Conservation (phyloP, 2,329 filamentous ascomycete species). For the Byssothecium circinans region DNA sequence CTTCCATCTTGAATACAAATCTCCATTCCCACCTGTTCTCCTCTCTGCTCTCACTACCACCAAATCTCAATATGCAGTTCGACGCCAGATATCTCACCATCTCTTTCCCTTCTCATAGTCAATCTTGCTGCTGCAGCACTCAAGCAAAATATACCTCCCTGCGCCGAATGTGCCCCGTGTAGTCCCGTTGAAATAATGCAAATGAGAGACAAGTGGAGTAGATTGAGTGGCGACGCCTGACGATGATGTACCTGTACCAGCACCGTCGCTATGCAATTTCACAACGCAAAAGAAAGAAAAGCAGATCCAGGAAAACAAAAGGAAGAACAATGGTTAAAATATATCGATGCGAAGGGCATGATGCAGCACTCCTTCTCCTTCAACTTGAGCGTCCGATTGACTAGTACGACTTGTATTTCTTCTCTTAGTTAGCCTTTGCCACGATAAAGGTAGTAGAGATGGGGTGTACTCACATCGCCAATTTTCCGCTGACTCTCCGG, state of each 20-base stretch:
- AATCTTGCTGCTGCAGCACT: not conserved
- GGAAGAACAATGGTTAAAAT: not conserved
- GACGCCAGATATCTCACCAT: not conserved
- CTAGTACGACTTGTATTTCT: conserved; percentile 40
- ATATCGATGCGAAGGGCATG: not conserved
- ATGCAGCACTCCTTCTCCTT: not conserved
- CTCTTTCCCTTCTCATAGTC: not conserved
- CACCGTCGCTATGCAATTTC: not conserved
- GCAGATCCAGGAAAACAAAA: not conserved
- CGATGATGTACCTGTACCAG: not conserved
- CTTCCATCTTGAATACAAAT: no score
- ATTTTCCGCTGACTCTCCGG: conserved; percentile 76
- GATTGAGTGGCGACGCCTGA: not conserved
- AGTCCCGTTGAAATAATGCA: not conserved
- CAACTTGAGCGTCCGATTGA: not conserved
- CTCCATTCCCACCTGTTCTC: no score
- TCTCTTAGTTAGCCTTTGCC: not conserved
- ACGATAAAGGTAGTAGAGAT: conserved; percentile 1
- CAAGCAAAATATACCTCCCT: not conserved
- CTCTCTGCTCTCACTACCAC: no score
- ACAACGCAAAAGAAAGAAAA: not conserved
- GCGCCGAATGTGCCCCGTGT: not conserved
- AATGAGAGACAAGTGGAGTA: not conserved
- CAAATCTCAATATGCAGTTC: no score
- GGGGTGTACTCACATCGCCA: conserved; percentile 73